A percentile compares a stretch with the other conserved stretches of the same genome.
These are phyloP conservation scores for Aspergillus luchuensis DNA, from an alignment of 2,329 filamentous ascomycete genomes.

Conservation along the genomic window DNA sequence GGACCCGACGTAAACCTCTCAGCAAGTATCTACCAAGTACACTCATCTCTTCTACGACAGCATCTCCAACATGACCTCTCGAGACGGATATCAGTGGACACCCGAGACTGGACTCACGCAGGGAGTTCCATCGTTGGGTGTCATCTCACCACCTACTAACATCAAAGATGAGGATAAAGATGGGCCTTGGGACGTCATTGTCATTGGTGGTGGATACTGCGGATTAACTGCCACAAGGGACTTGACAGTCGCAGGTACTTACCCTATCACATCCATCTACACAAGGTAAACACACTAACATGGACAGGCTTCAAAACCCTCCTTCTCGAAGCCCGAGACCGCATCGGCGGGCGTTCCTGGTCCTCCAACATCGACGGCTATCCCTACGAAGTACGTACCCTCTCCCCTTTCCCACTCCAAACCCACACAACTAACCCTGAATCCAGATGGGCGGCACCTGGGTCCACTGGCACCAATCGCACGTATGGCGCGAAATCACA, in stretches of 20 bases:
- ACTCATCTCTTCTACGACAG: neutral
- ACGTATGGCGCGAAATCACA: slow-evolving; percentile 50
- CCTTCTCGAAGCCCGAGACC: slow-evolving; percentile 51
- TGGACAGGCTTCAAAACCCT: slow-evolving; percentile 36
- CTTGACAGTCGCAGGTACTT: slow-evolving; percentile 7
- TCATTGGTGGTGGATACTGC: slow-evolving; percentile 38
- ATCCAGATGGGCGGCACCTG: slow-evolving; percentile 52
- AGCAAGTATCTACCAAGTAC: neutral
- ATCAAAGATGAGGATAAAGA: slow-evolving; percentile 1
- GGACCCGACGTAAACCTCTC: neutral
- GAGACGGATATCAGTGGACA: slow-evolving; percentile 32
- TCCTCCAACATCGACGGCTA: slow-evolving; percentile 49
- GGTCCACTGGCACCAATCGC: slow-evolving; percentile 51
- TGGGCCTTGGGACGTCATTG: slow-evolving; percentile 25
- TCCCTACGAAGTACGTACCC: slow-evolving; percentile 39
- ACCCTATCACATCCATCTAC: neutral
- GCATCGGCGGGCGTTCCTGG: slow-evolving; percentile 54
- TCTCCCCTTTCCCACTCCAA: neutral
- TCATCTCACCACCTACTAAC: slow-evolving; percentile 25
- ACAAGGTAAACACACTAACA: neutral
- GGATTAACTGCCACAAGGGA: slow-evolving; percentile 38
- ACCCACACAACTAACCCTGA: neutral
- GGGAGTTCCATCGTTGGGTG: slow-evolving; percentile 26
- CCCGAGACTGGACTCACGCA: slow-evolving; percentile 20
- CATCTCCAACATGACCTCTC: slow-evolving; percentile 19